Evolutionary conservation across 2,329 filamentous ascomycete species (phyloP), one percentile per base, ranked within the genome.

Genomic region (Fusarium euwallaceae): DNA sequence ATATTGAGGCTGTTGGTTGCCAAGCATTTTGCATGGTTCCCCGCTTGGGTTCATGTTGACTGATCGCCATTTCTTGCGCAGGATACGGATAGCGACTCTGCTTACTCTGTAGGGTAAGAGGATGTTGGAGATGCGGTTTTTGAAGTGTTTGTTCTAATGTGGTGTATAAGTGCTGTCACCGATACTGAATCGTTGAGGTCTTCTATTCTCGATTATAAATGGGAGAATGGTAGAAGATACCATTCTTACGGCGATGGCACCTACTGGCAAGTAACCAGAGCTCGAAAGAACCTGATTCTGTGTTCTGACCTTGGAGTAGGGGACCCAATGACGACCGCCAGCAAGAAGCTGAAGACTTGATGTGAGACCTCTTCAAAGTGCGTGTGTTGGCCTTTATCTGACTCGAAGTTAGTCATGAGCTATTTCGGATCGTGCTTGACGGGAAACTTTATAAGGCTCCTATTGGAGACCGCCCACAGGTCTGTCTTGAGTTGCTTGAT

Each of bases 311-410:
- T 9, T 22, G 4, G 1, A 5, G 5, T 17, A 73, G 71, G 71
- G 71, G 71, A 4, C 63, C 71, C 1, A 73, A 73, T 7, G 71
- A 73, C 5, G 71, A 73, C 12, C 71, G 71, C 0, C 71, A 73
- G 16, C 71, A 73, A 32, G 71, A 73, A 41, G 71, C 71, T 17
- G 71, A 73, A 14, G 71, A 74, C 17, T 43, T 73, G 7, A 73
- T 73, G 71, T 14, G 48, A 68, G 67, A 55, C 12, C 1, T 32
- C 10, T 20, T 4, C 0, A 5, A 1, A 3, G 0, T 4, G 1
- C 4, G 2, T 7, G 0, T 8, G 0, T 5, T 16, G 8, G 10
- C 8, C 0, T 3, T 12, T 3, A 6, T 34, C 36, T 69, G 16
- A 73, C 27, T 0, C 0, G 4, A 0, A 0, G 6, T 1, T 12